These are phyloP conservation scores for Gaultheria prostrata DNA, from an alignment of 148 eudicot genomes.

Conservation along the genomic window DNA sequence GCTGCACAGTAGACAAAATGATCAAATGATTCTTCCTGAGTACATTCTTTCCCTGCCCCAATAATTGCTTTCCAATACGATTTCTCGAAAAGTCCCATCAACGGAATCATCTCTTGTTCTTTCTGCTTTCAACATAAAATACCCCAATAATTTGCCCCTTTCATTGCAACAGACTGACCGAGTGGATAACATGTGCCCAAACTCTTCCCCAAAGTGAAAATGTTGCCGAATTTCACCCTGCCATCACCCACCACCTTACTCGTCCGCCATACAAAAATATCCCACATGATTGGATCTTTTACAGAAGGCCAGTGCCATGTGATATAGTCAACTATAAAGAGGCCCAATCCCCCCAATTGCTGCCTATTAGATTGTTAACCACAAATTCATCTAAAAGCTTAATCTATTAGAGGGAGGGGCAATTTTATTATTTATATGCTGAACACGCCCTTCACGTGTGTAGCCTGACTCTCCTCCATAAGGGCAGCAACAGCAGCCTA, in stretches of 20 bases:
- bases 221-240: background rate
- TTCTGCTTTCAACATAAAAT: conserved; percentile 6
- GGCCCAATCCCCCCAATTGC: background rate
- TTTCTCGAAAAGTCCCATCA: background rate
- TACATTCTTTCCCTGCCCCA: background rate
- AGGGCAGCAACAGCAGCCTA: too few species aligned
- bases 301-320: background rate
- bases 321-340: background rate
- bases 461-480: too few species aligned
- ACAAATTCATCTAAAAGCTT: too few species aligned
- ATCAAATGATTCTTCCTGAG: background rate
- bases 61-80: background rate
- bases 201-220: background rate
- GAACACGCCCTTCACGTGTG: too few species aligned
- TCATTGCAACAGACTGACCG: background rate
- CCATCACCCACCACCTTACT: background rate
- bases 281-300: background rate
- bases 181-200: background rate
- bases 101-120: background rate
- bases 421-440: too few species aligned
- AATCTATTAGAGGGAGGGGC: too few species aligned
- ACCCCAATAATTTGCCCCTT: background rate
- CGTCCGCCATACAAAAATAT: background rate
- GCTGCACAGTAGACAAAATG: background rate
- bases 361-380: too few species aligned